Percentiles rank a stretch among this genome's conserved stretches.
Conservation (phyloP, 1,284 basidiomycete species). For the Tilletia caries region DNA sequence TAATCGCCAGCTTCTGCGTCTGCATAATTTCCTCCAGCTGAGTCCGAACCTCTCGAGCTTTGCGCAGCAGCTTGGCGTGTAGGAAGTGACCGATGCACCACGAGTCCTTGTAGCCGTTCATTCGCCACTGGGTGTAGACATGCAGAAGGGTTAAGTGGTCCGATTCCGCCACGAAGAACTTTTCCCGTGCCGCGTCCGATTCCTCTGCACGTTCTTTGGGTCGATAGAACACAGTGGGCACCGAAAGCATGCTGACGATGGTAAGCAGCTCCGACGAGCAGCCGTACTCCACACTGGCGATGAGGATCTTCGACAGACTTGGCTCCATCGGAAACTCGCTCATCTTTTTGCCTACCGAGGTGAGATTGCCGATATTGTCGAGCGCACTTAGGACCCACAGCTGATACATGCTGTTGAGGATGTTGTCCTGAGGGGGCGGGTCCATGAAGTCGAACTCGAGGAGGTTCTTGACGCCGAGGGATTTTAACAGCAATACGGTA, state of each 20-base stretch:
- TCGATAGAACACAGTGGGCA: conserved; percentile 86
- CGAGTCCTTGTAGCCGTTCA: conserved; percentile 80
- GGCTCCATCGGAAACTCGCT: conserved; percentile 79
- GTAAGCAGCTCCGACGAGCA: conserved; percentile 95
- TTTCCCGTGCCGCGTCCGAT: conserved; percentile 90
- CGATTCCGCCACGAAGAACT: conserved; percentile 96
- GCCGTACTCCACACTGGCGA: conserved; percentile 84
- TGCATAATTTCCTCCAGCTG: conserved; percentile 99
- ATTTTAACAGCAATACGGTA: conserved; percentile 91
- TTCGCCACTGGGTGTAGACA: conserved; percentile 97
- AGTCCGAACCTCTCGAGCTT: conserved; percentile 89
- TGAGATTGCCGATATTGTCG: conserved; percentile 95
- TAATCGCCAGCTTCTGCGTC: conserved; percentile 86
- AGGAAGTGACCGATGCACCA: conserved; percentile 94
- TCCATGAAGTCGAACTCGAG: conserved; percentile 99
- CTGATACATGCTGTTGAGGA: conserved; percentile 90
- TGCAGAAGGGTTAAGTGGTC: conserved; percentile 94
- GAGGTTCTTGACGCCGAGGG: conserved; percentile 86
- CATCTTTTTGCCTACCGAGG: conserved; percentile 88
- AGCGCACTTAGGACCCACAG: conserved; percentile 94
- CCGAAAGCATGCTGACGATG: conserved; percentile 97
- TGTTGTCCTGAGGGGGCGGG: conserved; percentile 68
- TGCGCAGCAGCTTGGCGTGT: conserved; percentile 90
- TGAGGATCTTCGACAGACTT: conserved; percentile 96
- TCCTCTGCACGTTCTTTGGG: conserved; percentile 94